A percentile compares a stretch with the other conserved stretches of the same genome.
phyloP scores from a whole-genome alignment of 169 alveolate species.

The Plasmodium gonderi region DNA sequence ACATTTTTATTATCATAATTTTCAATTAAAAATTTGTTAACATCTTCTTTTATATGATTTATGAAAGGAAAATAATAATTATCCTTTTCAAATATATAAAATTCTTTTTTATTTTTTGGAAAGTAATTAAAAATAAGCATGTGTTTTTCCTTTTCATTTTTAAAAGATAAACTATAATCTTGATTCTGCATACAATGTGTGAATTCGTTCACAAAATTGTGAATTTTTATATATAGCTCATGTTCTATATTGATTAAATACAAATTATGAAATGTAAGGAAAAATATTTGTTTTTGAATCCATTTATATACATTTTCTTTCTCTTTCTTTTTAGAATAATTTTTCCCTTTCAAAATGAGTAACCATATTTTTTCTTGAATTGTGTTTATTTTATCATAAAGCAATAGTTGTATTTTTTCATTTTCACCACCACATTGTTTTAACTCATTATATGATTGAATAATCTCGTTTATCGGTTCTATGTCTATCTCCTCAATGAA shows the following conservation, averaged over 20 bases:
- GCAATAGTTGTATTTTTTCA: slow-evolving; percentile 6
- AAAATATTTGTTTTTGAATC: slow-evolving; percentile 12
- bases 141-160: slow-evolving; percentile 61
- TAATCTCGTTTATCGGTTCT: slow-evolving; percentile 5
- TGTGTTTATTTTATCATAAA: neutral
- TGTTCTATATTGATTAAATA: slow-evolving; percentile 53
- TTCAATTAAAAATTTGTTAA: slow-evolving; percentile 17
- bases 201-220: slow-evolving; percentile 28
- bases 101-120: slow-evolving; percentile 67
- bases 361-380: slow-evolving; percentile 41
- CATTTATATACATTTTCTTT: slow-evolving; percentile 8
- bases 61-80: slow-evolving; percentile 50
- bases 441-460: slow-evolving; percentile 6
- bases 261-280: neutral
- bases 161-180: neutral
- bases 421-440: neutral
- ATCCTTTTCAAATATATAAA: slow-evolving; percentile 11
- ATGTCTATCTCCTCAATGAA: neutral
- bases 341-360: slow-evolving; percentile 14
- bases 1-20: neutral
- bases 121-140: slow-evolving; percentile 31
- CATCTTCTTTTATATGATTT: neutral
- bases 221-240: slow-evolving; percentile 20
- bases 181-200: neutral
- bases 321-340: slow-evolving; percentile 1